Evolutionary conservation across 2,329 filamentous ascomycete species (phyloP), one percentile per base, ranked within the genome.

Genomic region (Chaetomiaceae sp.): DNA sequence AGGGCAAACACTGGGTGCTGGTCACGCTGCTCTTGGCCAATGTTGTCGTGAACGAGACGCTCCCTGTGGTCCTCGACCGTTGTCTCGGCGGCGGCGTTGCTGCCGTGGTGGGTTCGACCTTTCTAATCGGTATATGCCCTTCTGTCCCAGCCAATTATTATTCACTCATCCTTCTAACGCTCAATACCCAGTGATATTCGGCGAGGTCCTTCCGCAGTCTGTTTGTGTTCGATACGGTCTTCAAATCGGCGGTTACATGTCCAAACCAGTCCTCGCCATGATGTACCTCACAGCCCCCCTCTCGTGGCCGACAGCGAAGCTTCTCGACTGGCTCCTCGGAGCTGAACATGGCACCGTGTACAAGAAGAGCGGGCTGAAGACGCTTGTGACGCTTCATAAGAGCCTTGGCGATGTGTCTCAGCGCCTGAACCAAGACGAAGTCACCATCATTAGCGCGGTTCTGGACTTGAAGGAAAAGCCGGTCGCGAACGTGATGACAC

Each of bases 351-450:
- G 92, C 48, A 96, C 91, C 1, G 85, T 92, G 38, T 99, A 99
- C 81, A 97, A 97, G 74, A 99, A 97, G 75, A 92, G 90, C 56
- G 94, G 94, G 0, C 74, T 99, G 62, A 99, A 99, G 76, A 97
- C 94, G 0, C 77, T 99, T 27, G 94, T 99, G 25, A 96, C 90
- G 0, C 77, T 99, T 14, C 94, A 99, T 74, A 90, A 95, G 71
- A 95, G 89, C 2, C 75, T 97, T 11, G 94, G 94, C 25, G 85
- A 89, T 41, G 86, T 87, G 27, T 87, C 87, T 34, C 90, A 99
- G 66, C 86, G 94, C 53, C 76, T 99, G 49, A 97, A 96, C 70
- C 87, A 96, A 62, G 94, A 99, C 66, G 94, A 99, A 70, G 94
- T 99, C 60, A 97, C 94, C 55, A 99, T 99, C 68, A 99, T 99